phyloP scores from a whole-genome alignment of 805 yeast species.

The Schwanniomyces occidentalis region DNA sequence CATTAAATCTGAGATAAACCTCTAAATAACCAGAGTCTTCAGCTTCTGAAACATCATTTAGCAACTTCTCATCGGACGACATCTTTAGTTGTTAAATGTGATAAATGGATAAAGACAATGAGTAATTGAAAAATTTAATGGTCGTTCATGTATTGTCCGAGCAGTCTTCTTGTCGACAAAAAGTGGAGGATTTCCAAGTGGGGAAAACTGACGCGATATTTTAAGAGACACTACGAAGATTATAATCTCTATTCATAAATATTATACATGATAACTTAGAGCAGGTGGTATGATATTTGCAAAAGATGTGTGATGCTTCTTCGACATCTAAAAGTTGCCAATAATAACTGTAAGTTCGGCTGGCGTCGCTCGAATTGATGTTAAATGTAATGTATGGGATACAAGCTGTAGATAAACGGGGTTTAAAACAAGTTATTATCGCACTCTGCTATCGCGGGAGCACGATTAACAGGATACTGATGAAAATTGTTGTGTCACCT shows the following conservation, averaged over 20 bases:
- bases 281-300: no score
- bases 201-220: neutral
- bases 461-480: no score
- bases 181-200: neutral
- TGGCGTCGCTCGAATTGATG: no score
- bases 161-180: neutral
- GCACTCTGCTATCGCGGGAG: no score
- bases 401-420: no score
- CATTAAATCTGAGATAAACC: constrained; percentile 77
- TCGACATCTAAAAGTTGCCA: no score
- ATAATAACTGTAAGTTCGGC: no score
- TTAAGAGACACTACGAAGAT: neutral
- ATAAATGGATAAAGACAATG: neutral
- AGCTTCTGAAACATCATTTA: constrained; percentile 23
- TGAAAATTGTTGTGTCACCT: no score
- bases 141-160: neutral
- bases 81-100: constrained; percentile 6
- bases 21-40: constrained; percentile 39
- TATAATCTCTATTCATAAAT: neutral
- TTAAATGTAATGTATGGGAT: no score
- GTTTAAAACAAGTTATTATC: no score
- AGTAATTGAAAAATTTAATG: neutral
- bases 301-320: no score
- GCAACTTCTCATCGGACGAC: constrained; percentile 20
- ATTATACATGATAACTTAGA: no score